Evolutionary conservation across 2,329 filamentous ascomycete genomes (phyloP).

Genomic region (Clarireedia homoeocarpa): DNA sequence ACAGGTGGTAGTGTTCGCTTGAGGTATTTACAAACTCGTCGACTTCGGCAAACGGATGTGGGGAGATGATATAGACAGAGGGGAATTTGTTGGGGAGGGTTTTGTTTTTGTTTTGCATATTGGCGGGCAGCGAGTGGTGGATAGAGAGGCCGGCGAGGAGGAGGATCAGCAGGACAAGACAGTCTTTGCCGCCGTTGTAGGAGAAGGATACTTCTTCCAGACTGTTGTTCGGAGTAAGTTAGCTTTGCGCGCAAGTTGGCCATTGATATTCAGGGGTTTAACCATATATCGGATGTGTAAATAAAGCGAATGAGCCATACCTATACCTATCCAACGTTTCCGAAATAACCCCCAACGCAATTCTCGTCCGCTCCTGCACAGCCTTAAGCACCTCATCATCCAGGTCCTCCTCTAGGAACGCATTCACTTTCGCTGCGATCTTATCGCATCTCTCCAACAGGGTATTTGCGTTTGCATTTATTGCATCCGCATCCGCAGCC

Average conservation of each 20-base stretch:
- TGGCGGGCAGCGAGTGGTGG: slow-evolving; percentile 80
- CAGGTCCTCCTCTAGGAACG: slow-evolving; percentile 24
- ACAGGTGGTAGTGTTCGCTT: slow-evolving; percentile 62
- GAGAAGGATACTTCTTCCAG: slow-evolving; percentile 76
- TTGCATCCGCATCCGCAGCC: not conserved
- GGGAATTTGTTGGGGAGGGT: slow-evolving; percentile 41
- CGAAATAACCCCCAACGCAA: slow-evolving; percentile 65
- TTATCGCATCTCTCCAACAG: slow-evolving; percentile 17
- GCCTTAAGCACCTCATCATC: slow-evolving; percentile 20
- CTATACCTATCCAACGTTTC: slow-evolving; percentile 69
- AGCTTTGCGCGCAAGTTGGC: not conserved
- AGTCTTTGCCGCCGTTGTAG: slow-evolving; percentile 98
- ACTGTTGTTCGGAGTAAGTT: slow-evolving; percentile 35
- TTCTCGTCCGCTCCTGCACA: slow-evolving; percentile 65
- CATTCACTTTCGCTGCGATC: slow-evolving; percentile 22
- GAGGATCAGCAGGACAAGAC: slow-evolving; percentile 83
- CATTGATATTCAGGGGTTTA: not conserved
- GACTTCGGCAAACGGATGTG: slow-evolving; percentile 77
- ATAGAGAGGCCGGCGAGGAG: slow-evolving; percentile 49
- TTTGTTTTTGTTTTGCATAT: slow-evolving; percentile 23
- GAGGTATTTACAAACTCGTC: slow-evolving; percentile 72
- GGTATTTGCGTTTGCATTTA: not conserved
- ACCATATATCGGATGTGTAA: not conserved
- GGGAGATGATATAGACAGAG: slow-evolving; percentile 81
- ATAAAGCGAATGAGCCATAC: slow-evolving; percentile 34